Evolutionary conservation across 768 basidiomycete species (phyloP), one percentile per base, ranked within the genome.

Genomic region (Phaeolepiota aurea): DNA sequence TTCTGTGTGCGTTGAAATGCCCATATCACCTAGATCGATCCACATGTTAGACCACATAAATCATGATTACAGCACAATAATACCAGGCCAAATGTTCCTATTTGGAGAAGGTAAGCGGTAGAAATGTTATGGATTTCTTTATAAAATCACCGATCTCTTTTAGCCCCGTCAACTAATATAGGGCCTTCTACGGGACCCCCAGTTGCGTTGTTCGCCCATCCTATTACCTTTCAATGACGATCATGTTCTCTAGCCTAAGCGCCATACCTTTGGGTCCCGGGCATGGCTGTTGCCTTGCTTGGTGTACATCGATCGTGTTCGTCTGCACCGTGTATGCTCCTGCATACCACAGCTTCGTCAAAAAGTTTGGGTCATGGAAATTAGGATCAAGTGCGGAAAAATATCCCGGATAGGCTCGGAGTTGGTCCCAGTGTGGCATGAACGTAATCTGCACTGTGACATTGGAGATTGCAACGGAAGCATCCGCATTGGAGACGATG

Each of bases 281-380:
- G 40, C 63, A 61, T 10, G 58, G 61, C 23, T 55, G 53, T 39
- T 58, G 57, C 14, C 62, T 51, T 13, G 63, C 63, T 43, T 64
- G 50, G 35, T 62, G 54, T 0, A 51, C 48, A 42, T 64, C 62
- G 22, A 72, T 64, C 0, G 66, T 71, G 44, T 71, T 68, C 3
- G 68, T 73, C 49, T 74, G 72, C 28, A 74, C 68, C 0, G 74
- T 76, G 42, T 74, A 76, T 18, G 72, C 72, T 5, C 73, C 74
- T 11, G 72, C 68, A 47, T 74, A 76, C 72, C 73, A 76, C 18
- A 74, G 47, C 48, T 68, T 74, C 13, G 69, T 73, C 45, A 73
- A 44, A 44, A 73, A 71, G 42, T 68, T 51, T 11, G 57, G 47
- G 52, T 74, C 70, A 23, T 65, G 61, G 41, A 65, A 72, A 2